These are phyloP conservation scores for Hypericum androsaemum DNA, from an alignment of 345 rosid species.

Conservation along the genomic window DNA sequence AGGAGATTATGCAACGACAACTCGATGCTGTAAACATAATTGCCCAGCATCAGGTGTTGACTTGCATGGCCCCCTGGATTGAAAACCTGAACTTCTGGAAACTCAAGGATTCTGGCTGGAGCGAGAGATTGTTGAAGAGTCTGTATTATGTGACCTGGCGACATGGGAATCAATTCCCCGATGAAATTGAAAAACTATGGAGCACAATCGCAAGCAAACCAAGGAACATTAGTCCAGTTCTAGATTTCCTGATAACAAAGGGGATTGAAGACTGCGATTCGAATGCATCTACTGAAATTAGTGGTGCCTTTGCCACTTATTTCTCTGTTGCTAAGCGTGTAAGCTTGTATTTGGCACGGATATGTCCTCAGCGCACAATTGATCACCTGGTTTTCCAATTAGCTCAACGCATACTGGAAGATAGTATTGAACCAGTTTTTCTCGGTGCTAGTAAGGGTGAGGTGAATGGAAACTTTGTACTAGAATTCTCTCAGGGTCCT, in stretches of 20 bases:
- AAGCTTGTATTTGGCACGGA: slow-evolving; percentile 89
- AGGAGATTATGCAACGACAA: slow-evolving; percentile 99
- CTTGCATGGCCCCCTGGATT: slow-evolving; percentile 99
- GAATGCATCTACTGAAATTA: slow-evolving; percentile 95
- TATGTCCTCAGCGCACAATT: slow-evolving; percentile 95
- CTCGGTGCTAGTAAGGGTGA: slow-evolving; percentile 51
- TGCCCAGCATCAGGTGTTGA: slow-evolving; percentile 98
- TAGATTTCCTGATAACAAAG: slow-evolving; percentile 92
- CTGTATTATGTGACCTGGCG: slow-evolving; percentile 98
- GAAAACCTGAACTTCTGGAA: slow-evolving; percentile 98
- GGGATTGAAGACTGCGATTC: slow-evolving; percentile 99
- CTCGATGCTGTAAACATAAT: slow-evolving; percentile 98
- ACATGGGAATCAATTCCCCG: slow-evolving; percentile 96
- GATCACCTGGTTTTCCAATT: slow-evolving; percentile 95
- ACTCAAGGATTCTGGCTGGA: slow-evolving; percentile 98
- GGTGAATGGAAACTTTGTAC: slow-evolving; percentile 55
- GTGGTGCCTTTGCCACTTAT: slow-evolving; percentile 99
- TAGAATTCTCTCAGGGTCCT: slow-evolving; percentile 97
- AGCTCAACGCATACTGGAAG: slow-evolving; percentile 91
- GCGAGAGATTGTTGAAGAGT: slow-evolving; percentile 90
- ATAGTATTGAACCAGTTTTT: slow-evolving; percentile 63
- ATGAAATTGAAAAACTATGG: slow-evolving; percentile 98
- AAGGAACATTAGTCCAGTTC: slow-evolving; percentile 85
- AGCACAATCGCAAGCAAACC: slow-evolving; percentile 96
- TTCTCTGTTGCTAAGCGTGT: slow-evolving; percentile 98